A percentile compares a stretch with the other conserved stretches of the same genome.
These are phyloP conservation scores for Pichia sp. DNA, from an alignment of 1,139 yeast species.

Conservation along the genomic window DNA sequence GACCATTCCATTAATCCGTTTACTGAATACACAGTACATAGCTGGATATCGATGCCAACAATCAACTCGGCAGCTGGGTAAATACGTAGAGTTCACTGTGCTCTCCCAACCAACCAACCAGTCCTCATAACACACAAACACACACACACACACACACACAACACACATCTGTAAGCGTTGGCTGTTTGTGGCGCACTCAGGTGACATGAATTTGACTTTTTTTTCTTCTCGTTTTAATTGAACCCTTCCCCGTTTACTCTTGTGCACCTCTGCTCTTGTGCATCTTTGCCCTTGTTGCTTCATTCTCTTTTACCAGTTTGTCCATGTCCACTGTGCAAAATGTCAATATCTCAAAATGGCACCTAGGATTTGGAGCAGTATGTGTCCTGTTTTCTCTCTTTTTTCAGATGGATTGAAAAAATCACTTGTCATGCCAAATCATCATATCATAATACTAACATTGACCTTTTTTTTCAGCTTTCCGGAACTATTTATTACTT, in stretches of 20 bases:
- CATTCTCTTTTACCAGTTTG: background rate
- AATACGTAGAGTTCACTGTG: no score
- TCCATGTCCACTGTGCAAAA: background rate
- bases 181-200: no score
- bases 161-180: no score
- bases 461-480: conserved; percentile 3
- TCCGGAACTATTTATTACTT: conserved; percentile 16
- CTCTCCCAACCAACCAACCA: no score
- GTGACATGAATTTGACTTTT: no score
- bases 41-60: no score
- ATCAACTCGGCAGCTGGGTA: no score
- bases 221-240: background rate
- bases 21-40: no score
- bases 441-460: conserved; percentile 5
- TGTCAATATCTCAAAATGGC: conserved; percentile 8
- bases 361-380: conserved; percentile 14
- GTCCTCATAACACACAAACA: no score
- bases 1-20: no score
- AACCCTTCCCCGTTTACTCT: background rate
- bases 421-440: no score
- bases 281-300: background rate
- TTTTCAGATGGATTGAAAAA: background rate
- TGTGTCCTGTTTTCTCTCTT: conserved; percentile 1
- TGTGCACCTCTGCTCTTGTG: background rate
- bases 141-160: no score